Evolutionary conservation across 257 asterid genomes (phyloP).

Genomic region (Solanum bulbocastanum): DNA sequence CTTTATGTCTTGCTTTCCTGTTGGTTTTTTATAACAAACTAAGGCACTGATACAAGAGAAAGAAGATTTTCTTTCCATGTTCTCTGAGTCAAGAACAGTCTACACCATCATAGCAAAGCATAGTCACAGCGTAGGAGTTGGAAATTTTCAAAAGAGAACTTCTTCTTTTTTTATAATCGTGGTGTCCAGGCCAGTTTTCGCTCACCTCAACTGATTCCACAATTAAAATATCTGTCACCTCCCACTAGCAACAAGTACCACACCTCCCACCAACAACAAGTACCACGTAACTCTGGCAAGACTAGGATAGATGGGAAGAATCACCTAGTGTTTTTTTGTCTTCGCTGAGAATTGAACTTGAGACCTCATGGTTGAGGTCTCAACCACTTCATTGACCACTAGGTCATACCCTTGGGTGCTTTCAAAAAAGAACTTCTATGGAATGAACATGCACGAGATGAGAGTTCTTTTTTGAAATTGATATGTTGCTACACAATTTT

Average conservation of each 20-base stretch:
- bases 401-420: not conserved
- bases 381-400: not conserved
- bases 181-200: not conserved
- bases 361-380: too few species aligned
- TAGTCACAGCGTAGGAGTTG: not conserved
- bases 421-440: not conserved
- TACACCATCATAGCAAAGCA: not conserved
- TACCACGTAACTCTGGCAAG: not conserved
- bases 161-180: not conserved
- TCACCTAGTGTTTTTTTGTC: too few species aligned
- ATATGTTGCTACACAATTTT: not conserved
- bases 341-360: too few species aligned
- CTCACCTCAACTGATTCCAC: not conserved
- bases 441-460: not conserved
- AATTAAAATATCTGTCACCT: not conserved
- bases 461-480: not conserved
- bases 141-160: not conserved
- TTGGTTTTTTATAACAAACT: not conserved
- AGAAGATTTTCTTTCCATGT: not conserved
- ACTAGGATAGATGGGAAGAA: not conserved
- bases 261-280: not conserved
- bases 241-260: not conserved
- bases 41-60: not conserved
- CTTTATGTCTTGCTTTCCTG: not conserved
- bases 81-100: not conserved